phyloP scores from a whole-genome alignment of 2,329 filamentous ascomycete species.

The Penicillium sp. region DNA sequence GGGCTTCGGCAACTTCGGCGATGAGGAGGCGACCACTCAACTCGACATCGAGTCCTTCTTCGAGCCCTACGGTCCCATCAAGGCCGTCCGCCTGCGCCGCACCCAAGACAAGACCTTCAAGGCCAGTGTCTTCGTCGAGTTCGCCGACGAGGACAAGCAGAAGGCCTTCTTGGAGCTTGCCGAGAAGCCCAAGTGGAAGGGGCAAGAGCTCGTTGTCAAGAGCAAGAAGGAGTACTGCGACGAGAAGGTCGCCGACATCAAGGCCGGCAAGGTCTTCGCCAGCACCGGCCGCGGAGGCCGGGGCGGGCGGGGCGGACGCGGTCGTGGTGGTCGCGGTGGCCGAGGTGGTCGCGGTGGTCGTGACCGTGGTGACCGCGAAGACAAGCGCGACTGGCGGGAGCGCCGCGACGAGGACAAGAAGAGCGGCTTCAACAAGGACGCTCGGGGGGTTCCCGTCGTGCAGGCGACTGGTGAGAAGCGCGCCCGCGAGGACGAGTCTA shows the following conservation, averaged over 20 bases:
- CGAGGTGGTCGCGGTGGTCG: constrained; percentile 35
- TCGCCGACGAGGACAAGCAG: constrained; percentile 74
- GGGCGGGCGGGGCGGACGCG: constrained; percentile 41
- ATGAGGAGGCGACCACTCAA: constrained; percentile 77
- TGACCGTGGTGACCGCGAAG: constrained; percentile 30
- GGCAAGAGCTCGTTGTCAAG: constrained; percentile 76
- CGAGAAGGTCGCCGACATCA: constrained; percentile 73
- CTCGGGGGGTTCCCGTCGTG: constrained; percentile 49
- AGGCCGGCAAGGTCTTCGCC: constrained; percentile 68
- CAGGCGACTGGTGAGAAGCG: constrained; percentile 52
- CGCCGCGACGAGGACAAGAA: constrained; percentile 48
- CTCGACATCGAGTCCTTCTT: constrained; percentile 96
- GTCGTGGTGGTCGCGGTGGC: constrained; percentile 45
- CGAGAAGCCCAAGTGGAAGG: constrained; percentile 82
- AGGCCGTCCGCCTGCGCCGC: constrained; percentile 84
- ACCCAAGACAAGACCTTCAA: constrained; percentile 76
- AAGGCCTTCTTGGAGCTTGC: constrained; percentile 79
- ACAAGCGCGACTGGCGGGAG: constrained; percentile 48
- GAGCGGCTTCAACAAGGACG: constrained; percentile 47
- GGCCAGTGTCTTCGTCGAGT: constrained; percentile 95
- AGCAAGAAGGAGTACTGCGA: constrained; percentile 84
- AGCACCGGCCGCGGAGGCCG: constrained; percentile 49
- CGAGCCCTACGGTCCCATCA: constrained; percentile 73
- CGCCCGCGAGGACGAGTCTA: constrained; percentile 45
- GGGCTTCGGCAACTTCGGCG: constrained; percentile 76